Conservation (phyloP, 2,329 filamentous ascomycete species). For the Arthrinium puccinioides region DNA sequence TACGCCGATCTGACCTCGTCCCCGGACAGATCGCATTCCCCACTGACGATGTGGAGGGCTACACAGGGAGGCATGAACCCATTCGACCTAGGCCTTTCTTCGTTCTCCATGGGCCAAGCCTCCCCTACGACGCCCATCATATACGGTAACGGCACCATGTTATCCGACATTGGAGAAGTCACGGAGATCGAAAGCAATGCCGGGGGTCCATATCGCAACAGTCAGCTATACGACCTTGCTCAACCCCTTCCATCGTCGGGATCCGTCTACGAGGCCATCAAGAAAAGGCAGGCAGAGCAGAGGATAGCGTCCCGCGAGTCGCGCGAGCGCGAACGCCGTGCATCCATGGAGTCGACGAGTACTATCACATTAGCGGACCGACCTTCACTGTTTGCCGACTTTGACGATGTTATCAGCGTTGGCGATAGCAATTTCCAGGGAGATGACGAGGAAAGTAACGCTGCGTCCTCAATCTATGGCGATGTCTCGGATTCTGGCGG, state of each 20-base stretch:
- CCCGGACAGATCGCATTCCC: slow-evolving; percentile 43
- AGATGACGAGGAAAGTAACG: slow-evolving; percentile 60
- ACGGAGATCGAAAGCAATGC: slow-evolving; percentile 44
- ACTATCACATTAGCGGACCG: slow-evolving; percentile 49
- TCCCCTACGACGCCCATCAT: slow-evolving; percentile 57
- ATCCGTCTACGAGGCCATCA: slow-evolving; percentile 31
- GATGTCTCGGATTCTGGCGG: slow-evolving; percentile 29
- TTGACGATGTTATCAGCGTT: slow-evolving; percentile 55
- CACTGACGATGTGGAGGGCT: slow-evolving; percentile 46
- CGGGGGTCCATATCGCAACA: slow-evolving; percentile 22
- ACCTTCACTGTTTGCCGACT: slow-evolving; percentile 46
- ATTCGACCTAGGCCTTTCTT: slow-evolving; percentile 33
- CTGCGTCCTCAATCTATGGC: slow-evolving; percentile 43
- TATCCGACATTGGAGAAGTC: slow-evolving; percentile 57
- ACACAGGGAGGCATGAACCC: slow-evolving; percentile 29
- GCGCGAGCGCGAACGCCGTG: slow-evolving; percentile 36
- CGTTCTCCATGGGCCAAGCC: slow-evolving; percentile 35
- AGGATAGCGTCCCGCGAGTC: slow-evolving; percentile 16
- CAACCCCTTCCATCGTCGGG: slow-evolving; percentile 39
- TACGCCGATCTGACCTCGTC: slow-evolving; percentile 49
- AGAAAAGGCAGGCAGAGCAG: slow-evolving; percentile 31
- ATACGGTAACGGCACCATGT: slow-evolving; percentile 62
- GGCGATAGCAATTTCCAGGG: slow-evolving; percentile 61
- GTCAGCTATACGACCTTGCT: slow-evolving; percentile 20
- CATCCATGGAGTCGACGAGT: slow-evolving; percentile 54